Conservation (phyloP, 1,139 yeast genomes). For the Nakaseomyces kungkrabaensis region DNA sequence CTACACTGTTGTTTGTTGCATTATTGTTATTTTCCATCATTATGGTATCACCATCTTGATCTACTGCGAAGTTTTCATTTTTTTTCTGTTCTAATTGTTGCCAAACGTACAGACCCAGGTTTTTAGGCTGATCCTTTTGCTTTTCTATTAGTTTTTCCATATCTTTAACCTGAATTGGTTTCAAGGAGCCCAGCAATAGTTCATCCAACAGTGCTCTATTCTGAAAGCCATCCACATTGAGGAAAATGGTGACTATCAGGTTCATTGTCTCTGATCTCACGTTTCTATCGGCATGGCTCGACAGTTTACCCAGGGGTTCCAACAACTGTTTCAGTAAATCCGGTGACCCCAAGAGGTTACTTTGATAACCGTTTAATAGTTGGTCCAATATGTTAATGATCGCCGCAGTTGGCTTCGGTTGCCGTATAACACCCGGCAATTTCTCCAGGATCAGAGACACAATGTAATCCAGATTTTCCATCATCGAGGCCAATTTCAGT, state of each 20-base stretch:
- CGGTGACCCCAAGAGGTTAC: slow-evolving; percentile 50
- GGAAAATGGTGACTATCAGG: slow-evolving; percentile 60
- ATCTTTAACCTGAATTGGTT: slow-evolving; percentile 90
- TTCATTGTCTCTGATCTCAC: slow-evolving; percentile 74
- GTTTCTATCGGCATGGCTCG: slow-evolving; percentile 78
- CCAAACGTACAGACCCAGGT: neutral
- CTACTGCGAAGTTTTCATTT: slow-evolving; percentile 12
- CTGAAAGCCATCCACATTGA: slow-evolving; percentile 55
- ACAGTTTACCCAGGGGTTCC: slow-evolving; percentile 48
- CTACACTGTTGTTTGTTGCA: slow-evolving; percentile 31
- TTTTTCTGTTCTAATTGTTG: neutral
- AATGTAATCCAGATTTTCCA: slow-evolving; percentile 52
- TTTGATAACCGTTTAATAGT: slow-evolving; percentile 51
- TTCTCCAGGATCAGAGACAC: slow-evolving; percentile 47
- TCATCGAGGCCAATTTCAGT: slow-evolving; percentile 51
- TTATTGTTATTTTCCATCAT: slow-evolving; percentile 31
- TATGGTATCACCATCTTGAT: slow-evolving; percentile 34
- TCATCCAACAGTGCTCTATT: slow-evolving; percentile 38
- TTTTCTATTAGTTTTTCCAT: slow-evolving; percentile 56
- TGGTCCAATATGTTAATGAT: slow-evolving; percentile 31
- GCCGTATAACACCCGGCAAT: slow-evolving; percentile 26
- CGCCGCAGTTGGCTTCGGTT: slow-evolving; percentile 76
- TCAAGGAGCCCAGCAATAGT: slow-evolving; percentile 57
- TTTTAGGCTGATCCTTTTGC: slow-evolving; percentile 10
- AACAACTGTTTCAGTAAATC: slow-evolving; percentile 13